A percentile compares a stretch with the other conserved stretches of the same genome.
Conservation (phyloP, 1,284 basidiomycete genomes). For the Paramarasmius palmivorus region DNA sequence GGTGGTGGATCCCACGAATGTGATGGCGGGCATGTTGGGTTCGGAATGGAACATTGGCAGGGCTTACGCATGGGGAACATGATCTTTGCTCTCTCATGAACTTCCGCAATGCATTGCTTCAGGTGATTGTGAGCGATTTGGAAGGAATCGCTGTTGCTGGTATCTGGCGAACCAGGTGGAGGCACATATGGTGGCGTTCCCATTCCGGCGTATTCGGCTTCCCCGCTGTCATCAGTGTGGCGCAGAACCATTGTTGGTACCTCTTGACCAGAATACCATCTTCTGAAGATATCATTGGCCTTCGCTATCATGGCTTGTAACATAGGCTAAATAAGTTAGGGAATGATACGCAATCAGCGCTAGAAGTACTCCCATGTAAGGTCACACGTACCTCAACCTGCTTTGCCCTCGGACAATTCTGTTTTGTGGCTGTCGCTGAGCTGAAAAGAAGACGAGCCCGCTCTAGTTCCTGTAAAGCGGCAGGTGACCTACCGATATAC, state of each 20-base stretch:
- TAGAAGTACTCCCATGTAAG: constrained; percentile 9
- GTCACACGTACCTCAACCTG: constrained; percentile 38
- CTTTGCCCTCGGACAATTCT: constrained; percentile 40
- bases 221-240: constrained; percentile 35
- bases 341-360: not conserved
- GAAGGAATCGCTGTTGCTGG: constrained; percentile 34
- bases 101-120: constrained; percentile 44
- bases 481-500: constrained; percentile 28
- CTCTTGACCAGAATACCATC: constrained; percentile 44
- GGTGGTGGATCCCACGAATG: constrained; percentile 45
- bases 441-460: constrained; percentile 42
- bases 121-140: constrained; percentile 37
- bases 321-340: constrained; percentile 32
- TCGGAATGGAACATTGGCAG: constrained; percentile 35
- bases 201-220: constrained; percentile 18
- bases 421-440: constrained; percentile 33
- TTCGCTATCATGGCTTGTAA: constrained; percentile 48
- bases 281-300: constrained; percentile 43
- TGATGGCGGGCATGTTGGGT: constrained; percentile 36
- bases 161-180: constrained; percentile 12
- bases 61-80: constrained; percentile 43
- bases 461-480: constrained; percentile 45
- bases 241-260: constrained; percentile 39
- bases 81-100: constrained; percentile 39
- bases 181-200: constrained; percentile 15